A percentile compares a stretch with the other conserved stretches of the same genome.
Conservation (phyloP, 352 stramenopile species). For the Pythium angustatum region DNA sequence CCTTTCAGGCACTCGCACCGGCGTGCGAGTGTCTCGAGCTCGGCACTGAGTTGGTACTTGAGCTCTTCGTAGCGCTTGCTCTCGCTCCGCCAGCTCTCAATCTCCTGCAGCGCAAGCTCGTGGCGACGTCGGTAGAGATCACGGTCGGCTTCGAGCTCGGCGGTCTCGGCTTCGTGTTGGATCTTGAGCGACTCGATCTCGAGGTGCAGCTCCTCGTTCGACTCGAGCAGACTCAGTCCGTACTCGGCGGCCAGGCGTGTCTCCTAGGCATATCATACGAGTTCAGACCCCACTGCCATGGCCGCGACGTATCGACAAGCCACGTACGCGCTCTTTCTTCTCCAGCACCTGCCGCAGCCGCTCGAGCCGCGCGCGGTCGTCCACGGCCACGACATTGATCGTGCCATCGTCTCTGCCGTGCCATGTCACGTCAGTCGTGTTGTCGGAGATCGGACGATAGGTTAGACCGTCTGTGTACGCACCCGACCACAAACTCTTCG, state of each 20-base stretch:
- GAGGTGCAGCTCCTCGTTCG: slow-evolving; percentile 76
- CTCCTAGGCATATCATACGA: slow-evolving; percentile 40
- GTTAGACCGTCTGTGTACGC: no score
- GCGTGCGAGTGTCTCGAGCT: slow-evolving; percentile 56
- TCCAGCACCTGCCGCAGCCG: slow-evolving; percentile 49
- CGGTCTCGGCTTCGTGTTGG: slow-evolving; percentile 60
- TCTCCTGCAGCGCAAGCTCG: slow-evolving; percentile 60
- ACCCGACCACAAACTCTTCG: slow-evolving; percentile 73
- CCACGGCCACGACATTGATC: slow-evolving; percentile 43
- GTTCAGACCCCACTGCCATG: neutral
- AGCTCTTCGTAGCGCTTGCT: slow-evolving; percentile 61
- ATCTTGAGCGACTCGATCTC: slow-evolving; percentile 73
- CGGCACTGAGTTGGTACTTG: slow-evolving; percentile 50
- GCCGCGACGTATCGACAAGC: neutral
- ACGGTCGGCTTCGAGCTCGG: slow-evolving; percentile 63
- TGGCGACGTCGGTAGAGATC: slow-evolving; percentile 62
- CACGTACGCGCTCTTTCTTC: slow-evolving; percentile 47
- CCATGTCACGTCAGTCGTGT: no score
- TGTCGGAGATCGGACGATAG: no score
- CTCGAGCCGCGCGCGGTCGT: slow-evolving; percentile 53
- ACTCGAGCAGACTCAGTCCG: slow-evolving; percentile 68
- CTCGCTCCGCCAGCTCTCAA: slow-evolving; percentile 72
- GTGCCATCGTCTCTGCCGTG: slow-evolving; percentile 71
- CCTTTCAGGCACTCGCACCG: slow-evolving; percentile 43
- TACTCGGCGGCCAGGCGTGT: slow-evolving; percentile 76